Evolutionary conservation across 495 filamentous ascomycete species (phyloP).

Genomic region (Trichoderma asperelloides): DNA sequence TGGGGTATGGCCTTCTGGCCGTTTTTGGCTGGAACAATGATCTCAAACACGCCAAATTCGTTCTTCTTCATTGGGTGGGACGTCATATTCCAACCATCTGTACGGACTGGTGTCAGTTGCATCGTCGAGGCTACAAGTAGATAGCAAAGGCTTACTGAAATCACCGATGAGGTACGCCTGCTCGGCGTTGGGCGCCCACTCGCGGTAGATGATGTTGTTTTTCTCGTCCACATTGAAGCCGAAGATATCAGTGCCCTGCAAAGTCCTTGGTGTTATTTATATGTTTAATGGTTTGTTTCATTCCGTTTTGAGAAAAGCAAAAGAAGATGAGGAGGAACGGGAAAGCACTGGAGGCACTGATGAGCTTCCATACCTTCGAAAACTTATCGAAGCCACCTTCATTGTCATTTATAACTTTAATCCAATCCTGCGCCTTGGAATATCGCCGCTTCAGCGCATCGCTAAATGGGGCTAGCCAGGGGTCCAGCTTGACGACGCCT

Average conservation of each 20-base stretch:
- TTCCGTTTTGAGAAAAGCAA: not conserved
- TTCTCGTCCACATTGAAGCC: slow-evolving; percentile 72
- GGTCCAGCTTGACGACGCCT: slow-evolving; percentile 85
- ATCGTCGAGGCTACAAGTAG: not conserved
- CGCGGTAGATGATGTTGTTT: slow-evolving; percentile 80
- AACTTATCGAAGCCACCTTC: slow-evolving; percentile 93
- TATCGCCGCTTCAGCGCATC: slow-evolving; percentile 68
- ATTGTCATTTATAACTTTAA: slow-evolving; percentile 66
- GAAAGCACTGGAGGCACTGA: not conserved
- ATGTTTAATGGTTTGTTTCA: too few species aligned
- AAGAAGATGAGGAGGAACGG: not conserved
- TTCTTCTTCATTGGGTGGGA: slow-evolving; percentile 80
- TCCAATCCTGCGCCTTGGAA: slow-evolving; percentile 78
- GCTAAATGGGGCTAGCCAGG: slow-evolving; percentile 80
- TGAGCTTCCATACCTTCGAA: slow-evolving; percentile 53
- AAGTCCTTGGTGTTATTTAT: not conserved
- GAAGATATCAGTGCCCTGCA: slow-evolving; percentile 73
- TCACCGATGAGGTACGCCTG: slow-evolving; percentile 87
- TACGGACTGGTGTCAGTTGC: slow-evolving; percentile 2
- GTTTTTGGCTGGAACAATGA: slow-evolving; percentile 64
- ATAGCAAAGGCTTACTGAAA: slow-evolving; percentile 58
- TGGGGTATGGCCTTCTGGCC: slow-evolving; percentile 78
- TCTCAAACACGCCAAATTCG: slow-evolving; percentile 79
- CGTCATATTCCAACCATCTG: slow-evolving; percentile 80
- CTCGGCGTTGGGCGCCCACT: slow-evolving; percentile 90